phyloP scores from a whole-genome alignment of 192 early-diverging fungal genomes.

The Powellomyces hirtus region DNA sequence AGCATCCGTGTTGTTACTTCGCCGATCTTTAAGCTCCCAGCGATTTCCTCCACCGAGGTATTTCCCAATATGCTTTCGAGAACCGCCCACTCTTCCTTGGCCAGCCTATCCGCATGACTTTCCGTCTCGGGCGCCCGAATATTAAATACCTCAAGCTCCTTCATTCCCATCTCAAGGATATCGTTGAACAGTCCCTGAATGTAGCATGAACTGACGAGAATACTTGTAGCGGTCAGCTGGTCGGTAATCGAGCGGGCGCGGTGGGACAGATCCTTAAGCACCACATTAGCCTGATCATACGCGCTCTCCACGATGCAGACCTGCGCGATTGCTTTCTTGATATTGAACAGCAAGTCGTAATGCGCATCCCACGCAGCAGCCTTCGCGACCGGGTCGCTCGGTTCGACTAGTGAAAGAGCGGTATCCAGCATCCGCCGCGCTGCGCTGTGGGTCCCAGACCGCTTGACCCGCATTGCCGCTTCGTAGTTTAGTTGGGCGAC shows the following conservation, averaged over 20 bases:
- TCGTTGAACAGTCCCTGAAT: conserved; percentile 30
- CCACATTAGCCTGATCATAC: conserved; percentile 25
- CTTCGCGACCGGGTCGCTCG: neutral
- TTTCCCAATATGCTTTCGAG: conserved; percentile 18
- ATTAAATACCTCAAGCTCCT: conserved; percentile 23
- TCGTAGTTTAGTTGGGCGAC: conserved; percentile 33
- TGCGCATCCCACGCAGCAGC: conserved; percentile 10
- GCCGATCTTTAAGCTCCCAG: neutral
- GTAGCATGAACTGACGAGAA: conserved; percentile 18
- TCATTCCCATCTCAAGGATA: conserved; percentile 25
- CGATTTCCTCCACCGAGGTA: conserved; percentile 3
- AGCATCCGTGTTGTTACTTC: conserved; percentile 24
- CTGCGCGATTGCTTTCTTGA: conserved; percentile 26
- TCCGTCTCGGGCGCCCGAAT: conserved; percentile 23
- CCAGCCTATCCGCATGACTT: conserved; percentile 3
- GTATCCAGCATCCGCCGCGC: conserved; percentile 20
- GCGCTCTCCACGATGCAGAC: conserved; percentile 29
- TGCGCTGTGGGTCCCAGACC: conserved; percentile 8
- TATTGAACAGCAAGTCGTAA: conserved; percentile 26
- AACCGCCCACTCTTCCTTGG: conserved; percentile 1
- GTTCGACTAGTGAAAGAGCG: conserved; percentile 16
- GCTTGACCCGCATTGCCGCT: conserved; percentile 27
- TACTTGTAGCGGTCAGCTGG: conserved; percentile 11
- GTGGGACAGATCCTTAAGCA: conserved; percentile 18
- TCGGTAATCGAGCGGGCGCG: conserved; percentile 5